These are phyloP conservation scores for Globisporangium heterothallicum DNA, from an alignment of 352 stramenopile genomes.

Conservation along the genomic window DNA sequence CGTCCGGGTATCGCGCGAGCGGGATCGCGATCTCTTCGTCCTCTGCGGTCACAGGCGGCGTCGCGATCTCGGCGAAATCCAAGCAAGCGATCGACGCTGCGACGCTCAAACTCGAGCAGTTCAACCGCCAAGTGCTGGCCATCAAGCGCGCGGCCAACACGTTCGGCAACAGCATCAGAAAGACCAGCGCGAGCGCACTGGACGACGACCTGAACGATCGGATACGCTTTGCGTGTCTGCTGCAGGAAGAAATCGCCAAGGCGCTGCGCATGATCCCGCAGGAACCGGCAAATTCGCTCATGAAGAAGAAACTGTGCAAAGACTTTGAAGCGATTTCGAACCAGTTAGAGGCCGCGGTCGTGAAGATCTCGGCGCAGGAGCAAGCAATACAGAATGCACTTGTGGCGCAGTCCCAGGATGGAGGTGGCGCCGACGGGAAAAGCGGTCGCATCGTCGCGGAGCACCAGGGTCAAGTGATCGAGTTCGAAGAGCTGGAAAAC, in stretches of 20 bases:
- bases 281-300: conserved; percentile 53
- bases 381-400: conserved; percentile 53
- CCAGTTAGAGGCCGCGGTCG: conserved; percentile 61
- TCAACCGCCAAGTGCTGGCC: conserved; percentile 74
- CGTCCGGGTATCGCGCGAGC: conserved; percentile 1
- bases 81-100: conserved; percentile 62
- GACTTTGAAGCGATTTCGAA: conserved; percentile 76
- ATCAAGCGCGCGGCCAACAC: conserved; percentile 56
- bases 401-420: conserved; percentile 14
- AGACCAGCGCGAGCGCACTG: conserved; percentile 14
- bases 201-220: conserved; percentile 80
- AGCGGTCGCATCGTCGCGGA: conserved; percentile 49
- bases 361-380: conserved; percentile 59
- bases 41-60: conserved; percentile 7
- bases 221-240: conserved; percentile 76
- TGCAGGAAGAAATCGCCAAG: conserved; percentile 80
- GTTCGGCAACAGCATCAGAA: conserved; percentile 3
- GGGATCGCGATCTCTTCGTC: conserved; percentile 11
- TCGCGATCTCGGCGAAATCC: conserved; percentile 15
- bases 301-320: conserved; percentile 79
- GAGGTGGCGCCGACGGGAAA: conserved; percentile 4
- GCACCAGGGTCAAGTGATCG: conserved; percentile 68
- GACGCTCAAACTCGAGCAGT: conserved; percentile 78
- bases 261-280: conserved; percentile 48
- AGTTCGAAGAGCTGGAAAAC: conserved; percentile 78